phyloP scores from a whole-genome alignment of 805 yeast species.

The Barnettozyma pratensis region DNA sequence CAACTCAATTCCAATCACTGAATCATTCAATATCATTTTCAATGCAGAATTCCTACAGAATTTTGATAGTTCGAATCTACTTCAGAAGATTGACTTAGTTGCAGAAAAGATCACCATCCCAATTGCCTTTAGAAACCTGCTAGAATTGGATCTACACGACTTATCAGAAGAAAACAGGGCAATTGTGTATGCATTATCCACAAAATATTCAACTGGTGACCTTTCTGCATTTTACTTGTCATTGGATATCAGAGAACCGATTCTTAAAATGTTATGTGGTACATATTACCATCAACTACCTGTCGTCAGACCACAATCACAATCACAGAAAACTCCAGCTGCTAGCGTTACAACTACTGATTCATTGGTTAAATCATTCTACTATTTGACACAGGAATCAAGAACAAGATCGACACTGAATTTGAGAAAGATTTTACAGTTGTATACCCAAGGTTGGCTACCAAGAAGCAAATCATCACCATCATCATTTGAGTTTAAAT shows the following conservation, averaged over 20 bases:
- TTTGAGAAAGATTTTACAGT: slow-evolving; percentile 26
- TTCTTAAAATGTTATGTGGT: slow-evolving; percentile 23
- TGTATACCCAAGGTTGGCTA: slow-evolving; percentile 30
- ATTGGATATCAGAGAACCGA: slow-evolving; percentile 14
- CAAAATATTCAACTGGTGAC: slow-evolving; percentile 11
- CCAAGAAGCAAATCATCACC: slow-evolving; percentile 11
- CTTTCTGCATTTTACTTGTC: slow-evolving; percentile 6
- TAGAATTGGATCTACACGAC: slow-evolving; percentile 1
- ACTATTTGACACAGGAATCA: slow-evolving; percentile 30
- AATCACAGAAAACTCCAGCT: background rate
- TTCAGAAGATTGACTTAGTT: slow-evolving; percentile 16
- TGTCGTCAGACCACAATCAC: slow-evolving; percentile 7
- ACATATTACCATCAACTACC: slow-evolving; percentile 13
- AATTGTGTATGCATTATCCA: slow-evolving; percentile 13
- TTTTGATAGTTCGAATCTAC: slow-evolving; percentile 6
- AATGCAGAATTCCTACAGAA: slow-evolving; percentile 11
- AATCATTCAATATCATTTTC: slow-evolving; percentile 7
- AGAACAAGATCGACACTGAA: slow-evolving; percentile 27
- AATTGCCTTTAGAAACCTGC: slow-evolving; percentile 5
- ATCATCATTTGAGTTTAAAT: slow-evolving; percentile 14
- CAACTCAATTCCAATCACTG: background rate
- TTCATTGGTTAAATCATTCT: slow-evolving; percentile 28
- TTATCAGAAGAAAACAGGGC: slow-evolving; percentile 18
- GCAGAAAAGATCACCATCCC: slow-evolving; percentile 9
- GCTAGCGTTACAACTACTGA: slow-evolving; percentile 19